phyloP scores from a whole-genome alignment of 768 basidiomycete genomes.

The Naematelia aurantialba region DNA sequence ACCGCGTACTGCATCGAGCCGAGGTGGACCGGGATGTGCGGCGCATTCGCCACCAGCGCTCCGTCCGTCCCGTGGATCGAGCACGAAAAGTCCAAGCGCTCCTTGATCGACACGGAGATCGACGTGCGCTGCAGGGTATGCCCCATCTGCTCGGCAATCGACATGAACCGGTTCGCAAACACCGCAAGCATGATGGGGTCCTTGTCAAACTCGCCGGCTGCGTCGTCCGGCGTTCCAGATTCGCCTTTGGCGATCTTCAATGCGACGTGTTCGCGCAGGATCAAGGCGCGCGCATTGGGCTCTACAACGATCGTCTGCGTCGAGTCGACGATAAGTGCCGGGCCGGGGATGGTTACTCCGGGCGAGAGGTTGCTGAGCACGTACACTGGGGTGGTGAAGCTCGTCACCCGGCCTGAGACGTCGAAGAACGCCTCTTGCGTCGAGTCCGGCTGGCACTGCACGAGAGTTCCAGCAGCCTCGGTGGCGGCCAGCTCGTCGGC shows the following conservation, averaged over 20 bases:
- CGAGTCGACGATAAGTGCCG: slow-evolving; percentile 87
- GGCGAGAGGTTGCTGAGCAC: slow-evolving; percentile 11
- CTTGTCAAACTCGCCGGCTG: not conserved
- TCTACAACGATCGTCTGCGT: slow-evolving; percentile 91
- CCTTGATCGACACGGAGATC: slow-evolving; percentile 30
- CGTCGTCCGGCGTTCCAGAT: not conserved
- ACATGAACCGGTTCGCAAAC: slow-evolving; percentile 28
- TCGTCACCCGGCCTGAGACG: slow-evolving; percentile 10
- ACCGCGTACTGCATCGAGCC: slow-evolving; percentile 37
- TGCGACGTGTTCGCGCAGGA: slow-evolving; percentile 14
- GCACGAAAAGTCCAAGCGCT: slow-evolving; percentile 36
- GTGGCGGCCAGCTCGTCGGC: slow-evolving; percentile 16
- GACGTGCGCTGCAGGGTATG: slow-evolving; percentile 31
- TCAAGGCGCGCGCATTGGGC: slow-evolving; percentile 50
- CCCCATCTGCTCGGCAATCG: slow-evolving; percentile 39
- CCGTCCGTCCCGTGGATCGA: slow-evolving; percentile 38
- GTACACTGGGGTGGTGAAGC: slow-evolving; percentile 23
- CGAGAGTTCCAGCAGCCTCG: not conserved
- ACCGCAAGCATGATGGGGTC: slow-evolving; percentile 27
- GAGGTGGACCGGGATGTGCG: slow-evolving; percentile 37
- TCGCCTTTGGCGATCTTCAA: not conserved
- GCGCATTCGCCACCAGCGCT: slow-evolving; percentile 41
- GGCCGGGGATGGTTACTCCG: slow-evolving; percentile 71
- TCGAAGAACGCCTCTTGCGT: slow-evolving; percentile 27
- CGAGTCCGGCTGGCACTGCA: slow-evolving; percentile 12